Evolutionary conservation across 371 early-diverging fungal species (phyloP).

Genomic region (Circinella minor): DNA sequence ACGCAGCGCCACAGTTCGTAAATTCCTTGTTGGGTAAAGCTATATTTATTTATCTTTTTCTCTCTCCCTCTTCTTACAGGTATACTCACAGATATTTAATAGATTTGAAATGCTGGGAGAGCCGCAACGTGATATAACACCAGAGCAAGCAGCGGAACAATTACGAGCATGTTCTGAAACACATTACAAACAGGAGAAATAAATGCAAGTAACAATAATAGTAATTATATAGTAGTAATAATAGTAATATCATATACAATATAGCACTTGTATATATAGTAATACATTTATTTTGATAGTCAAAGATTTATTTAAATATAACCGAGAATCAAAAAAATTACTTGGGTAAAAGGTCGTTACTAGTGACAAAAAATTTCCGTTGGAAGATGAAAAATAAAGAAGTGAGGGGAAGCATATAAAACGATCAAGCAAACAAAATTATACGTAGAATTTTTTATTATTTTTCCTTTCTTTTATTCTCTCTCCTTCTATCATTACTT

Average conservation of each 20-base stretch:
- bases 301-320: too few relatives aligned
- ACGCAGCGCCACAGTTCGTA: conserved; percentile 86
- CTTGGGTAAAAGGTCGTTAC: background rate
- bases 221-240: too few relatives aligned
- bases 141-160: conserved; percentile 85
- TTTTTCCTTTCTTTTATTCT: conserved; percentile 2
- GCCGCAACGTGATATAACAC: conserved; percentile 92
- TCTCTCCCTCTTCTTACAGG: too few relatives aligned
- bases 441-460: conserved; percentile 4
- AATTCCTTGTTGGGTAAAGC: conserved; percentile 92
- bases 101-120: conserved; percentile 93
- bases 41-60: background rate
- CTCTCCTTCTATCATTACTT: background rate
- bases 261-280: too few relatives aligned
- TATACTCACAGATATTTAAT: background rate
- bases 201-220: too few relatives aligned
- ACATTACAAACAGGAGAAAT: conserved; percentile 58
- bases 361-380: background rate
- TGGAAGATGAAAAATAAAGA: background rate
- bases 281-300: too few relatives aligned
- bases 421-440: background rate
- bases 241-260: too few relatives aligned
- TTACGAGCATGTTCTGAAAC: conserved; percentile 58
- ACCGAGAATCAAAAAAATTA: too few relatives aligned
- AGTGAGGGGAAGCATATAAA: background rate